Conservation (phyloP, 164 flowering plant genomes). For the Vitis rotundifolia region DNA sequence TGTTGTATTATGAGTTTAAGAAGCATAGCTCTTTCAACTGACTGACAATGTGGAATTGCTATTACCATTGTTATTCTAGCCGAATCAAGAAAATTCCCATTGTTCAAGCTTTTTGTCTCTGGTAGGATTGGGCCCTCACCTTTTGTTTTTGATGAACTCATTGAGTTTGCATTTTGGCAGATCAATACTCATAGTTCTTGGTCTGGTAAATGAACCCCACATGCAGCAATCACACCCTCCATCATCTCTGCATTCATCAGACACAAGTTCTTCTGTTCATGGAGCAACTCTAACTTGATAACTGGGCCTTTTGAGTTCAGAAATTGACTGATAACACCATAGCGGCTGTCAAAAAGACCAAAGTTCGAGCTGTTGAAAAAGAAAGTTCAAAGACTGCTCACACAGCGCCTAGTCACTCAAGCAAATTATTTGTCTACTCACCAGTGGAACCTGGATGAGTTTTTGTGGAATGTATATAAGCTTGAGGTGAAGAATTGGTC, state of each 20-base stretch:
- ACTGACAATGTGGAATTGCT: neutral
- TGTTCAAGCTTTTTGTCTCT: neutral
- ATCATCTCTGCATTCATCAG: constrained; percentile 48
- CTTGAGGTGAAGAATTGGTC: too few relatives aligned
- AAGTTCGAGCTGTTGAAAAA: neutral
- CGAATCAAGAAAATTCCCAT: neutral
- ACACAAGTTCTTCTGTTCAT: constrained; percentile 61
- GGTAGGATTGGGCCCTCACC: neutral
- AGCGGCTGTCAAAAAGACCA: too few relatives aligned
- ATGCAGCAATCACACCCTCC: constrained; percentile 36
- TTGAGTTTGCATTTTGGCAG: constrained; percentile 38
- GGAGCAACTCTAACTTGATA: constrained; percentile 59
- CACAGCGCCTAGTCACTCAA: too few relatives aligned
- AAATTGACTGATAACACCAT: constrained; percentile 1
- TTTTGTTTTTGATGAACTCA: neutral
- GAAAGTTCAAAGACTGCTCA: neutral
- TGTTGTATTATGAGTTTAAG: too few relatives aligned
- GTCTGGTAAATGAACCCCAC: constrained; percentile 66
- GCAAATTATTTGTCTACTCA: too few relatives aligned
- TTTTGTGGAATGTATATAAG: too few relatives aligned
- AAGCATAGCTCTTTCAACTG: neutral
- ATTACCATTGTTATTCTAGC: neutral
- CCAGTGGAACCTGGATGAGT: too few relatives aligned
- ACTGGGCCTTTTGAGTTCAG: neutral
- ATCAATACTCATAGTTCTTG: constrained; percentile 61